These are phyloP conservation scores for Teratosphaeria epicoccoides DNA, from an alignment of 2,329 filamentous ascomycete species.

Conservation along the genomic window DNA sequence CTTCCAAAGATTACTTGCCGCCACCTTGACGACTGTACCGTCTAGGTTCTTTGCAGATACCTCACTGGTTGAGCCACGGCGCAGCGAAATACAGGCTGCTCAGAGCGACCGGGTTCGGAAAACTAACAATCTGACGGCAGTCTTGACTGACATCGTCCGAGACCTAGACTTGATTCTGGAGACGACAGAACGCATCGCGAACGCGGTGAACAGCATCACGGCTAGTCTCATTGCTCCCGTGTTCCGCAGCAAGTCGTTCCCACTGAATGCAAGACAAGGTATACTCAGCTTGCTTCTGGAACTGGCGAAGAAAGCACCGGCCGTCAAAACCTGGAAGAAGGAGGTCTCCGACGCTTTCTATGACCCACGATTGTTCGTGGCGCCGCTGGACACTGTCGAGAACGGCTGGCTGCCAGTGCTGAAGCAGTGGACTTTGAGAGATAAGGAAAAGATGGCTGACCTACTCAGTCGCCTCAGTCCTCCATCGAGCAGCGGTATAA, in stretches of 20 bases:
- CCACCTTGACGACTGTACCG: constrained; percentile 66
- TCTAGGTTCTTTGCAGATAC: constrained; percentile 5
- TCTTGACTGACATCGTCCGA: constrained; percentile 68
- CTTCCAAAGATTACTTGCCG: constrained; percentile 75
- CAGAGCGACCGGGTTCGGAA: not conserved
- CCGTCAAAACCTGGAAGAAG: constrained; percentile 85
- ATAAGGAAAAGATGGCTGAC: constrained; percentile 82
- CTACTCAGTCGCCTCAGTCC: constrained; percentile 67
- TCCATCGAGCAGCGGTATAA: constrained; percentile 86
- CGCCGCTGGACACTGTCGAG: constrained; percentile 53
- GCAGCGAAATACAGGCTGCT: not conserved
- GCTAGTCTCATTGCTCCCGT: constrained; percentile 71
- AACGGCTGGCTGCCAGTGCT: constrained; percentile 73
- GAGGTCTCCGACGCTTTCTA: constrained; percentile 89
- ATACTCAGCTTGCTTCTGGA: constrained; percentile 65
- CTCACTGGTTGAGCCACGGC: constrained; percentile 19
- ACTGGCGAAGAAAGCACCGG: constrained; percentile 64
- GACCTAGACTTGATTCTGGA: constrained; percentile 73
- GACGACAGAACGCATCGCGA: constrained; percentile 71
- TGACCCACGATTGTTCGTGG: constrained; percentile 74
- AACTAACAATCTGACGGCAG: constrained; percentile 60
- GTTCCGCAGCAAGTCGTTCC: constrained; percentile 75
- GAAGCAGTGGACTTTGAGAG: constrained; percentile 70
- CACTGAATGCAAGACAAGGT: constrained; percentile 65
- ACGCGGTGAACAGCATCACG: constrained; percentile 70